Evolutionary conservation across 1,284 basidiomycete species (phyloP).

Genomic region (Inonotus hispidus): DNA sequence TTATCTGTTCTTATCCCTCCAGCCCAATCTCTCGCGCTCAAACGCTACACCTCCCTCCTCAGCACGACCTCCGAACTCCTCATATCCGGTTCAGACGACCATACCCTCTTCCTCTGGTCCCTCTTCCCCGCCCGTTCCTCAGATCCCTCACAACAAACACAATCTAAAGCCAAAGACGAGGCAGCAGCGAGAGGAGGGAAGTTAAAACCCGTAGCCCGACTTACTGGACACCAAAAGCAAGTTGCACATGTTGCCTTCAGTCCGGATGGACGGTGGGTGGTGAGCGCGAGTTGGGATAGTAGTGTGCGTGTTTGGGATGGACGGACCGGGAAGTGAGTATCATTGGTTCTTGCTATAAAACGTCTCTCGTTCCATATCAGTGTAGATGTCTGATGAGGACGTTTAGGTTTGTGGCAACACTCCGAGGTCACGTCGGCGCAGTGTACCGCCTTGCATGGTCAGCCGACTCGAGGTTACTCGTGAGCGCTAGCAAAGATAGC

Average conservation of each 20-base stretch:
- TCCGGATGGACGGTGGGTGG: conserved; percentile 89
- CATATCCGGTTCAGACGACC: conserved; percentile 92
- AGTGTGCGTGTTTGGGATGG: conserved; percentile 95
- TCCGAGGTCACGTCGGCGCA: conserved; percentile 90
- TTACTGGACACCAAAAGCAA: conserved; percentile 95
- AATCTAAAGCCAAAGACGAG: conserved; percentile 20
- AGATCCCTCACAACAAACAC: conserved; percentile 19
- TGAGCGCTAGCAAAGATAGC: conserved; percentile 93
- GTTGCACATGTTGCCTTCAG: conserved; percentile 95
- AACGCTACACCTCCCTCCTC: conserved; percentile 68
- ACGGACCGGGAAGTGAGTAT: conserved; percentile 72
- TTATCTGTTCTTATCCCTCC: background rate
- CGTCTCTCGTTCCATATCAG: background rate
- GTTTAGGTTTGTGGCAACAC: conserved; percentile 73
- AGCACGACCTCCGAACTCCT: conserved; percentile 74
- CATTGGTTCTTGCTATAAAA: background rate
- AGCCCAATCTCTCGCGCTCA: conserved; percentile 73
- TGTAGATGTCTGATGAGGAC: background rate
- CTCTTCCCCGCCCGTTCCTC: conserved; percentile 47
- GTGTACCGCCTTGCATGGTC: conserved; percentile 97
- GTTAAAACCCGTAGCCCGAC: conserved; percentile 81
- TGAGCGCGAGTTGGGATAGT: conserved; percentile 89
- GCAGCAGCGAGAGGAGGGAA: conserved; percentile 40
- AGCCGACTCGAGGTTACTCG: conserved; percentile 85
- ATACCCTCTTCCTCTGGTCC: conserved; percentile 93